Conservation (phyloP, 345 rosid genomes). For the Linum lewisii region DNA sequence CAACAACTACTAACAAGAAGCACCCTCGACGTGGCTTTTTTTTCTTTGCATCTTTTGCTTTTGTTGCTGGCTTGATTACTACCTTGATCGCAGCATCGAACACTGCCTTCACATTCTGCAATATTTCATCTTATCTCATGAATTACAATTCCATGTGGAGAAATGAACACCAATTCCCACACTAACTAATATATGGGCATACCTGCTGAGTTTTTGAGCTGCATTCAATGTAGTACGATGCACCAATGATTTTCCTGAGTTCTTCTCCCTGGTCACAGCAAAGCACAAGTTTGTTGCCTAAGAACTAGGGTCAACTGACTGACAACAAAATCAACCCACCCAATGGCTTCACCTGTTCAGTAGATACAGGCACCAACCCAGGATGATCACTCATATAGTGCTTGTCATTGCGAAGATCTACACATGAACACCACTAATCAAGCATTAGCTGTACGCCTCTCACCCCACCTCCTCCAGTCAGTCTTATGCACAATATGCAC, state of each 20-base stretch:
- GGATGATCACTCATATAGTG: slow-evolving; percentile 95
- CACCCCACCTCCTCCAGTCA: too few relatives aligned
- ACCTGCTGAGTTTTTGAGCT: slow-evolving; percentile 99
- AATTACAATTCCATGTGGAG: background rate
- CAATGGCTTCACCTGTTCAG: slow-evolving; percentile 54
- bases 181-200: background rate
- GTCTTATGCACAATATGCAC: too few relatives aligned
- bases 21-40: slow-evolving; percentile 61
- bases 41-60: slow-evolving; percentile 42
- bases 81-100: slow-evolving; percentile 94
- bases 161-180: background rate
- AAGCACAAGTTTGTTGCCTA: background rate
- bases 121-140: too few relatives aligned
- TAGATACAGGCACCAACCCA: slow-evolving; percentile 80
- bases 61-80: slow-evolving; percentile 71
- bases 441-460: slow-evolving; percentile 12
- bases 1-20: slow-evolving; percentile 46
- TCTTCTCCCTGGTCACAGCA: slow-evolving; percentile 73
- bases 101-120: slow-evolving; percentile 90
- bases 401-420: slow-evolving; percentile 96
- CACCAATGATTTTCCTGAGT: slow-evolving; percentile 85
- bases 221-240: slow-evolving; percentile 85
- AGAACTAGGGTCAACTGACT: slow-evolving; percentile 1
- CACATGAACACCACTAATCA: slow-evolving; percentile 16
- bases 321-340: background rate